Evolutionary conservation across 768 basidiomycete genomes (phyloP), one percentile per base, ranked within the genome.

Genomic region (Rhizopogon sp.): DNA sequence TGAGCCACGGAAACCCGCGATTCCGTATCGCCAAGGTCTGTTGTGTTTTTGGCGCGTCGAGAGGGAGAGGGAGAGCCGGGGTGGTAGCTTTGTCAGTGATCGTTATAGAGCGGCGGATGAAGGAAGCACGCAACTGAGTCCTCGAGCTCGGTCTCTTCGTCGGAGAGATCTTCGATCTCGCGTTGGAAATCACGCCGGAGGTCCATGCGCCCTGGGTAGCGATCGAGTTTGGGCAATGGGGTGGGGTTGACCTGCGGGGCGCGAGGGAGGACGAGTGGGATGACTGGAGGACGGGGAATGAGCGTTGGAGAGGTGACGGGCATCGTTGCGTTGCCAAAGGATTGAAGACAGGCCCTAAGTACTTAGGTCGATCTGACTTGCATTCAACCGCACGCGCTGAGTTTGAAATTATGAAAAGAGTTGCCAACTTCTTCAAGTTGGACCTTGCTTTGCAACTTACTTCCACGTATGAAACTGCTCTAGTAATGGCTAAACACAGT

Each of bases 101-200:
- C 20, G 6, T 3, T n/a, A 10, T 0, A 5, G 5, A 53, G 8
- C 37, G 33, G 8, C 37, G 33, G 42, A 44, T 39, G 22, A 33
- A 31, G 33, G 7, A 13, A 13, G 35, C 35, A 72, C 81, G 59
- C 63, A 25, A 87, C 90, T 60, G 82, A 74, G 43, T 87, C 87
- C 56, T 92, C 90, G n/a, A 92, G 65, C 61, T 91, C 88, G 50
- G 76, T 80, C 70, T 92, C 90, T 66, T 92, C 90, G 54, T 92
- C 90, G 56, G 88, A 90, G 57, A 93, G 70, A 62, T 93, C 88
- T 46, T 90, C 87, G 77, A 89, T 86, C 66, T 93, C 89, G 40
- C 82, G 80, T 57, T 81, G 79, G 31, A 90, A 66, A 67, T 92
- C 85, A 22, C 90, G 81, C 41, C 78, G 74, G 33, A 78, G 76